Conservation (phyloP, 306 rosid genomes). For the Lathyrus aphaca region DNA sequence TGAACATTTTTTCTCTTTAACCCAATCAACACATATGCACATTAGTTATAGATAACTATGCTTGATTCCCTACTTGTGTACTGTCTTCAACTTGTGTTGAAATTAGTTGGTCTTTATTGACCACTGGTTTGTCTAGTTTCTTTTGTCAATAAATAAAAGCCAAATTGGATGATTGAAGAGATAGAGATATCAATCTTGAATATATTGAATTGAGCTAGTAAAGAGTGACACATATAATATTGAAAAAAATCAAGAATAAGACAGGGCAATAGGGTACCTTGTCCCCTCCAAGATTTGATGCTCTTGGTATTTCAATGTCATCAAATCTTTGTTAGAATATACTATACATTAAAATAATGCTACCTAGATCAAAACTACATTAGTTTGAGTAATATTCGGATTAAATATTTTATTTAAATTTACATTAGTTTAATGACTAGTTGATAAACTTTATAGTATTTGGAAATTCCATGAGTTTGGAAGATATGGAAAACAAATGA, state of each 20-base stretch:
- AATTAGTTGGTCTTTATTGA: constrained; percentile 8
- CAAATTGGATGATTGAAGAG: not conserved
- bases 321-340: constrained; percentile 26
- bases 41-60: constrained; percentile 20
- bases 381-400: too few relatives aligned
- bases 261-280: constrained; percentile 3
- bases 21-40: constrained; percentile 6
- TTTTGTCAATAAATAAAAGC: not conserved
- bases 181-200: constrained; percentile 7
- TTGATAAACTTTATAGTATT: not conserved
- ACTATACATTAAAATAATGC: not conserved
- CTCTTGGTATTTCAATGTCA: constrained; percentile 14
- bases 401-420: not conserved
- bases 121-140: constrained; percentile 18
- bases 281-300: constrained; percentile 29
- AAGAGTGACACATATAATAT: constrained; percentile 1
- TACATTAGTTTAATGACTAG: constrained; percentile 19
- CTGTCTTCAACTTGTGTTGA: constrained; percentile 19
- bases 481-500: constrained; percentile 21
- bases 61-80: not conserved
- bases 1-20: constrained; percentile 1
- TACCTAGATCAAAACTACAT: too few relatives aligned
- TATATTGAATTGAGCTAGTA: not conserved
- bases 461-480: constrained; percentile 33
- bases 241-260: constrained; percentile 20